phyloP scores from a whole-genome alignment of 192 early-diverging fungal genomes.

The Dimargaris xerosporica region DNA sequence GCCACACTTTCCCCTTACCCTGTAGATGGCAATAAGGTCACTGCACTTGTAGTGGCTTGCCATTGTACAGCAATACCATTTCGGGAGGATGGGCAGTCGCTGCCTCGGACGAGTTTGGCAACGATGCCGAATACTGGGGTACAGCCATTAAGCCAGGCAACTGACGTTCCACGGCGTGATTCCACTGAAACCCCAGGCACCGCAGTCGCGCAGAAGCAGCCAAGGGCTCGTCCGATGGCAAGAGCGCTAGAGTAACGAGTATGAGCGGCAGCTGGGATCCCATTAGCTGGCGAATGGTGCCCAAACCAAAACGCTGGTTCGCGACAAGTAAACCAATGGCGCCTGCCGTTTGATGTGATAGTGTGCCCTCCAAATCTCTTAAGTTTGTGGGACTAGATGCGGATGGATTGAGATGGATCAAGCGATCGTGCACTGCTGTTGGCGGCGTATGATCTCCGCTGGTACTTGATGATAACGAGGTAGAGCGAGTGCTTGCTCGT shows the following conservation, averaged over 20 bases:
- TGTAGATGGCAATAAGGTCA: background rate
- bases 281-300: constrained; percentile 1
- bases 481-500: background rate
- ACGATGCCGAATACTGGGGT: background rate
- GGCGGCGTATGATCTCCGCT: background rate
- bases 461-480: background rate
- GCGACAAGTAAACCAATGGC: constrained; percentile 1
- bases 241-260: background rate
- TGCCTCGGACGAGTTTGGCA: background rate
- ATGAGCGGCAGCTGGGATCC: background rate
- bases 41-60: background rate
- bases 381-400: background rate
- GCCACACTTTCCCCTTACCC: too few species aligned
- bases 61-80: constrained; percentile 1
- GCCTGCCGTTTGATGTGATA: background rate
- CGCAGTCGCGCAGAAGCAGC: background rate
- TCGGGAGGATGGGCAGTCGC: background rate
- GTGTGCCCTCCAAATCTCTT: constrained; percentile 4
- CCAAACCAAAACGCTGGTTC: background rate
- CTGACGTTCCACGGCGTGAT: background rate
- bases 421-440: background rate
- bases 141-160: constrained; percentile 5
- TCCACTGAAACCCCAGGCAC: constrained; percentile 6
- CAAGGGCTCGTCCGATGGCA: background rate
- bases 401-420: background rate